A percentile compares a stretch with the other conserved stretches of the same genome.
Evolutionary conservation across 2,329 filamentous ascomycete genomes (phyloP).

Genomic region (Dothiorella sarmentorum): DNA sequence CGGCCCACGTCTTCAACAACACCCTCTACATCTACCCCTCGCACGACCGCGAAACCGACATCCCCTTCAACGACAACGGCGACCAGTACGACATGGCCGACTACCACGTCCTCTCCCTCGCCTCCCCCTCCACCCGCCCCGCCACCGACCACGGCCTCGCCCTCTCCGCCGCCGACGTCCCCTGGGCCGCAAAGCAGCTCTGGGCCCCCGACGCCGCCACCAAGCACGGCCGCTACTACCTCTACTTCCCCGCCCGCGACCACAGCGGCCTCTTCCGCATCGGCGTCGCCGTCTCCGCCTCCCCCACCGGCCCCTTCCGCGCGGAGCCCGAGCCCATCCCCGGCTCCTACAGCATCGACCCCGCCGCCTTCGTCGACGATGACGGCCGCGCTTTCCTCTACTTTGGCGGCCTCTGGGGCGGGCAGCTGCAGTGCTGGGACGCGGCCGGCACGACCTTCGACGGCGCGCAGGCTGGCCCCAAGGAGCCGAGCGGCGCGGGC

Average conservation of each 20-base stretch:
- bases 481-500: slow-evolving; percentile 54
- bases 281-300: slow-evolving; percentile 63
- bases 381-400: slow-evolving; percentile 65
- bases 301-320: slow-evolving; percentile 66
- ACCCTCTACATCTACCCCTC: slow-evolving; percentile 77
- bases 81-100: slow-evolving; percentile 83
- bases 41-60: slow-evolving; percentile 72
- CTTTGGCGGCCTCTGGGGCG: slow-evolving; percentile 78
- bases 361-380: slow-evolving; percentile 70
- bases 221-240: slow-evolving; percentile 68
- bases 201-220: slow-evolving; percentile 75
- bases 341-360: slow-evolving; percentile 74
- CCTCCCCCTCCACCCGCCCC: slow-evolving; percentile 51
- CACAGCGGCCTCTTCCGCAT: slow-evolving; percentile 68
- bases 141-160: slow-evolving; percentile 72
- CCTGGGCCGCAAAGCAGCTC: slow-evolving; percentile 75
- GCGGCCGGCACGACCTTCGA: slow-evolving; percentile 59
- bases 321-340: slow-evolving; percentile 62
- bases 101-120: slow-evolving; percentile 73
- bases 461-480: slow-evolving; percentile 50
- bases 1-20: slow-evolving; percentile 74
- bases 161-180: slow-evolving; percentile 62
- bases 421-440: slow-evolving; percentile 72
- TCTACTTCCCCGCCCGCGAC: slow-evolving; percentile 75
- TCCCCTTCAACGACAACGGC: slow-evolving; percentile 76